Base-by-base conservation (phyloP, 257 asterid genomes). In the Cordia subcordata region DNA sequence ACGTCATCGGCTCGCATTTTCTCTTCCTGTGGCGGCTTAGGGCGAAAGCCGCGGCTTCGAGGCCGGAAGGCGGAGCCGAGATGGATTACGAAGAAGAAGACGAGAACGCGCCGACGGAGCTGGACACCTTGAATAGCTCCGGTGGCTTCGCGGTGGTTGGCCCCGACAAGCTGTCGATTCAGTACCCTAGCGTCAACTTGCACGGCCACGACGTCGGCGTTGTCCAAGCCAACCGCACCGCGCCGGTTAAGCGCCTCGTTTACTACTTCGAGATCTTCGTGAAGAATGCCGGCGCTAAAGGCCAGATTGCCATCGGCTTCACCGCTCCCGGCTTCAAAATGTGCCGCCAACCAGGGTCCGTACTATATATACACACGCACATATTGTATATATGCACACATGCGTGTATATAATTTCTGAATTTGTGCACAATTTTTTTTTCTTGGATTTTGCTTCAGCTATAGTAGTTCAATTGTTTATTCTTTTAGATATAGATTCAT, bases 131-230 rank as follows among this genome's bases (percentile, higher is more conserved):
- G 12, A 79, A 74, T 53, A 80, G 97, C 76, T 83, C 96, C 35
- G 95, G 88, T 22, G 92, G 92, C 32, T 89, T 85, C 75, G 73
- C 94, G 10, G 73, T 86, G 39, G 85, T 93, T 55, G 94, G 96
- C 1, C 73, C 82, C 19, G 96, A 86, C 62, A 93, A 93, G 78
- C 81, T 93, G 8, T 86, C 99, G 21, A 81, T 93, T 23, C 64
- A 68, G 40, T 89, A 89, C 51, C 82, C 95, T 5, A 80, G 4
- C 58, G 84, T 65, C 22, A 62, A 83, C 68, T 65, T 78, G 72
- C 97, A 93, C 71, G 91, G 83, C 8, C 87, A 88, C 68, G 97
- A 93, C 49, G 97, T 93, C 14, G 99, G 99, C 35, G 90, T 82
- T 37, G 99, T 86, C 62, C 90, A 89, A 68, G 95, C 97, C 49